Base-by-base conservation (phyloP, 768 basidiomycete genomes). In the Leccinum pellstonianum region DNA sequence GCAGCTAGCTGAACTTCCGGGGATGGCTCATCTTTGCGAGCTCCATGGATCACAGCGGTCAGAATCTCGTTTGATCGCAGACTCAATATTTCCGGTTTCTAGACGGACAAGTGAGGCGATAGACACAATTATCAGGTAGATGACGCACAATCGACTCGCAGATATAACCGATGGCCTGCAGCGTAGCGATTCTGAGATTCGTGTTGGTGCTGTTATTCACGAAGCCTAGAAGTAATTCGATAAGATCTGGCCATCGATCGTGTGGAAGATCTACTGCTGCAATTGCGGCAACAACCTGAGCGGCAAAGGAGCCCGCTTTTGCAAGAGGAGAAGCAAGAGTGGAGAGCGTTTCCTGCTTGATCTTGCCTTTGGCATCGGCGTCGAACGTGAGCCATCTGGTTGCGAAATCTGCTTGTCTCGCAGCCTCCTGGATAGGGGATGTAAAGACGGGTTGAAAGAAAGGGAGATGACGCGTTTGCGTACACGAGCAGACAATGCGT, bases 31-130 rank as follows among this genome's bases (percentile, higher is more conserved):
- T 98, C 97, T 75, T 95, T 96, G 54, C 96, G 84, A 25, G 95
- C 96, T 8, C 97, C 97, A 72, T 98, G 96, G 53, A 99, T 96
- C 59, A 99, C 97, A 9, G 95, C 95, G 14, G 97, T 99, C 54
- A 99, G 77, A 70, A 99, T 99, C 77, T 98, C 95, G 70, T 99
- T 98, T 3, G 96, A 91, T 67, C 93, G 87, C 59, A 90, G 71
- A 54, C 86, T 87, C 60, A 99, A 76, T 60, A 97, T 89, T 66
- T 96, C 94, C 11, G 96, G 95, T 85, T 93, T 91, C 96, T 98
- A 65, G 3, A 19, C 9, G 5, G 2, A 25, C 50, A 8, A 15
- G 27, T 68, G 49, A 69, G 62, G 4, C 27, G 47, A 56, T 50
- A 58, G 27, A 1, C 29, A 1, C 29, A 19, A 14, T 37, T 51